Conservation (phyloP, 1,139 yeast species). For the Debaryomyces sp. region DNA sequence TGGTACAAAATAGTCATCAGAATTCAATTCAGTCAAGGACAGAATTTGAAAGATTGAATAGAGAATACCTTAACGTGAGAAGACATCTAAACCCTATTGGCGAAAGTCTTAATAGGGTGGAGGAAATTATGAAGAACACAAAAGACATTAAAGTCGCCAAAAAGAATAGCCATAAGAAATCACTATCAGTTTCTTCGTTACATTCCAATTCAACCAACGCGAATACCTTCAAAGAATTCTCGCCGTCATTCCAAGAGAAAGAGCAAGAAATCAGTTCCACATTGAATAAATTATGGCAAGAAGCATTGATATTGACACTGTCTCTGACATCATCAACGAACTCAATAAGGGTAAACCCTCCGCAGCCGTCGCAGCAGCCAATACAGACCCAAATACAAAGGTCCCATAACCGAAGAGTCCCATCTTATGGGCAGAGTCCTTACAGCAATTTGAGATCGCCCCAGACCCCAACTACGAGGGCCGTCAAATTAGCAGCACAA, state of each 20-base stretch:
- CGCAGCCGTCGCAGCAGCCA: slow-evolving; percentile 9
- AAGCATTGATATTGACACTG: slow-evolving; percentile 33
- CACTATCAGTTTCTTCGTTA: not conserved
- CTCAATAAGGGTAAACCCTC: slow-evolving; percentile 5
- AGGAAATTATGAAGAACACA: slow-evolving; percentile 20
- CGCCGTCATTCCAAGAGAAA: slow-evolving; percentile 34
- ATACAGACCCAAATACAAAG: slow-evolving; percentile 20
- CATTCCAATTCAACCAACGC: slow-evolving; percentile 17
- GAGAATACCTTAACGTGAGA: slow-evolving; percentile 72
- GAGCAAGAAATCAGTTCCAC: slow-evolving; percentile 31
- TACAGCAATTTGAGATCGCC: slow-evolving; percentile 18
- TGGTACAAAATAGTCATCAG: slow-evolving; percentile 39
- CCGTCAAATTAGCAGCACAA: slow-evolving; percentile 35
- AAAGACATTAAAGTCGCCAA: slow-evolving; percentile 27
- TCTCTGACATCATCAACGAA: slow-evolving; percentile 12
- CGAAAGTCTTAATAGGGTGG: slow-evolving; percentile 57
- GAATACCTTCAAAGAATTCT: slow-evolving; percentile 39
- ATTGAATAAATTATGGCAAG: slow-evolving; percentile 45
- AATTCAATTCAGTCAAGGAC: slow-evolving; percentile 66
- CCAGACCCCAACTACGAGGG: slow-evolving; percentile 40
- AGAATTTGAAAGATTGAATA: slow-evolving; percentile 73
- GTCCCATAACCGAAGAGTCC: slow-evolving; percentile 29
- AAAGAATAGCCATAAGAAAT: slow-evolving; percentile 13
- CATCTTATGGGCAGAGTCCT: slow-evolving; percentile 25
- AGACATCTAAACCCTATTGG: slow-evolving; percentile 71